Evolutionary conservation across 2,329 filamentous ascomycete species (phyloP).

Genomic region (Diplodia mutila): DNA sequence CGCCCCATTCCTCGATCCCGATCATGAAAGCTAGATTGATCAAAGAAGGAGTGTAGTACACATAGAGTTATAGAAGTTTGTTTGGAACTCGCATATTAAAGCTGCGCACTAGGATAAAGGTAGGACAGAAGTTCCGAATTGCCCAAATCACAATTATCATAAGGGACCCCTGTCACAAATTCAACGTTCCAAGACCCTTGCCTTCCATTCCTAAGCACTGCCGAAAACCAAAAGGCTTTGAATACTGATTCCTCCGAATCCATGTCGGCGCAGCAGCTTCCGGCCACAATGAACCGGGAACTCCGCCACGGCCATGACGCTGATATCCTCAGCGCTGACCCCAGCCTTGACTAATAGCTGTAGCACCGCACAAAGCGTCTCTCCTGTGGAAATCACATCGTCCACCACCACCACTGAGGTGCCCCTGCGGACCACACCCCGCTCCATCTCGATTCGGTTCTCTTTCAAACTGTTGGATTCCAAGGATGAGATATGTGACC

Average conservation of each 20-base stretch:
- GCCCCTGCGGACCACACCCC: conserved; percentile 45
- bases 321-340: conserved; percentile 47
- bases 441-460: conserved; percentile 56
- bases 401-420: conserved; percentile 61
- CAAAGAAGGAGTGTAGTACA: not conserved
- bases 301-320: conserved; percentile 60
- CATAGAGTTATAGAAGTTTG: not conserved
- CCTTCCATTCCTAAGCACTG: conserved; percentile 43
- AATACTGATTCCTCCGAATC: conserved; percentile 60
- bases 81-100: not conserved
- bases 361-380: no score
- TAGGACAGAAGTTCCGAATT: not conserved
- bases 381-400: conserved; percentile 63
- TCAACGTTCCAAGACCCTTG: no score
- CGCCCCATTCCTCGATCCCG: not conserved
- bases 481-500: conserved; percentile 60
- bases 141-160: not conserved
- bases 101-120: not conserved
- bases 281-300: conserved; percentile 61
- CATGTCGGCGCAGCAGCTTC: conserved; percentile 48
- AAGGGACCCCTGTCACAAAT: not conserved
- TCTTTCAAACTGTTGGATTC: conserved; percentile 32
- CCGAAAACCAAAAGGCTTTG: no score
- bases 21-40: not conserved
- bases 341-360: conserved; percentile 52